phyloP scores from a whole-genome alignment of 108 stramenopile species.

The Fistulifera solaris region DNA sequence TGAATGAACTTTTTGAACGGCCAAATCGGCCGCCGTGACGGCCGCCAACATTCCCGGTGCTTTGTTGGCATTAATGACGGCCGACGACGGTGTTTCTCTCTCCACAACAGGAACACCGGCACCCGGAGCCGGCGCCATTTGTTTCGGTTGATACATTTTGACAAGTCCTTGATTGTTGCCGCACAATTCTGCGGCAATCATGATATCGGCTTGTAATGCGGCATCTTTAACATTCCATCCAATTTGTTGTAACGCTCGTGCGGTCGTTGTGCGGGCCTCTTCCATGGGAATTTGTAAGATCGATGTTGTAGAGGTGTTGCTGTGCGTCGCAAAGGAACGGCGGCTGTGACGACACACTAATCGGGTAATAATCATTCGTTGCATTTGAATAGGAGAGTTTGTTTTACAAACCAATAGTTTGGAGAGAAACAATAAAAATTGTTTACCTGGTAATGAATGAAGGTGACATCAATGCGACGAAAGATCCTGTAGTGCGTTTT shows the following conservation, averaged over 20 bases:
- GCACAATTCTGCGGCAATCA: slow-evolving; percentile 22
- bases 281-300: slow-evolving; percentile 4
- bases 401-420: no score
- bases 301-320: no score
- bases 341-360: no score
- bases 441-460: no score
- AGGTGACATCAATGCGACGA: no score
- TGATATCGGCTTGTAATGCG: slow-evolving; percentile 24
- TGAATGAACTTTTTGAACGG: slow-evolving; percentile 1
- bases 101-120: slow-evolving; percentile 19
- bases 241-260: slow-evolving; percentile 15
- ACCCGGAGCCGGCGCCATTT: slow-evolving; percentile 21
- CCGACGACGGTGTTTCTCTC: slow-evolving; percentile 13
- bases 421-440: no score
- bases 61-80: slow-evolving; percentile 25
- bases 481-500: no score
- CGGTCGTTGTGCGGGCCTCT: slow-evolving; percentile 12
- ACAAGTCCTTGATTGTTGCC: slow-evolving; percentile 35
- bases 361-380: no score
- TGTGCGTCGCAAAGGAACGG: no score
- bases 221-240: slow-evolving; percentile 27
- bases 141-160: slow-evolving; percentile 28
- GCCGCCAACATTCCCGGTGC: slow-evolving; percentile 27
- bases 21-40: slow-evolving; percentile 21
- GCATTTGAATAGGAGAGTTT: no score